Percentiles rank a stretch among this genome's conserved stretches.
phyloP scores from a whole-genome alignment of 164 flowering plant genomes.

The Dillenia suffruticosa region DNA sequence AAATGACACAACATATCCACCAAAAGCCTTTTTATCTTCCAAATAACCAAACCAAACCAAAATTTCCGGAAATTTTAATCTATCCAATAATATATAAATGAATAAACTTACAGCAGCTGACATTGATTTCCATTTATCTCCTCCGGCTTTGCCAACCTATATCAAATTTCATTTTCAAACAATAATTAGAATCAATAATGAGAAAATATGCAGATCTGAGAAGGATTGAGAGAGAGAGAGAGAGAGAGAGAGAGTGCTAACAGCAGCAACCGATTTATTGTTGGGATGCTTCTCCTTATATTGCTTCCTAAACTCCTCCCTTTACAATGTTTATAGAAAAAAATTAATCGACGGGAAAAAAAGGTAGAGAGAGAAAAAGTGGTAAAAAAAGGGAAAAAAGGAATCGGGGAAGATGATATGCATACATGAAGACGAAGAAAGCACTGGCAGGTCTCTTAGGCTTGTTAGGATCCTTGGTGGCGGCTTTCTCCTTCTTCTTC shows the following conservation, averaged over 20 bases:
- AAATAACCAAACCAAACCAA: too few relatives aligned
- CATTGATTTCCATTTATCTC: slow-evolving; percentile 77
- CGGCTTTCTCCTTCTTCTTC: slow-evolving; percentile 45
- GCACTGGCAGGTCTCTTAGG: slow-evolving; percentile 73
- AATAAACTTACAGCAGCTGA: slow-evolving; percentile 41
- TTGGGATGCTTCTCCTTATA: slow-evolving; percentile 71
- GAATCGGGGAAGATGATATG: too few relatives aligned
- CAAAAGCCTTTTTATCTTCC: too few relatives aligned
- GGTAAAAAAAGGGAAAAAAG: too few relatives aligned
- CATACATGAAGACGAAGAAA: slow-evolving; percentile 63
- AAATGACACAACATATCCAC: too few relatives aligned
- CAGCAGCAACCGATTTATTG: slow-evolving; percentile 80
- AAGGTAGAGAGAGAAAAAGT: not conserved
- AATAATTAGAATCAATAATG: not conserved
- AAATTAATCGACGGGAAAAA: not conserved
- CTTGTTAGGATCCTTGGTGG: slow-evolving; percentile 79
- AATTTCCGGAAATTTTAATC: too few relatives aligned
- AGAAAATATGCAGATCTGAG: not conserved
- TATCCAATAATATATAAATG: too few relatives aligned
- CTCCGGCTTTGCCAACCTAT: slow-evolving; percentile 89
- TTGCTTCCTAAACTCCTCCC: slow-evolving; percentile 76
- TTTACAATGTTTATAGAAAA: slow-evolving; percentile 11
- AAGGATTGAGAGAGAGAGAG: not conserved
- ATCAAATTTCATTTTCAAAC: not conserved
- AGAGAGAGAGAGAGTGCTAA: slow-evolving; percentile 18